Evolutionary conservation across 2,329 filamentous ascomycete species (phyloP), one percentile per base, ranked within the genome.

Genomic region (Stylonectria norvegica): DNA sequence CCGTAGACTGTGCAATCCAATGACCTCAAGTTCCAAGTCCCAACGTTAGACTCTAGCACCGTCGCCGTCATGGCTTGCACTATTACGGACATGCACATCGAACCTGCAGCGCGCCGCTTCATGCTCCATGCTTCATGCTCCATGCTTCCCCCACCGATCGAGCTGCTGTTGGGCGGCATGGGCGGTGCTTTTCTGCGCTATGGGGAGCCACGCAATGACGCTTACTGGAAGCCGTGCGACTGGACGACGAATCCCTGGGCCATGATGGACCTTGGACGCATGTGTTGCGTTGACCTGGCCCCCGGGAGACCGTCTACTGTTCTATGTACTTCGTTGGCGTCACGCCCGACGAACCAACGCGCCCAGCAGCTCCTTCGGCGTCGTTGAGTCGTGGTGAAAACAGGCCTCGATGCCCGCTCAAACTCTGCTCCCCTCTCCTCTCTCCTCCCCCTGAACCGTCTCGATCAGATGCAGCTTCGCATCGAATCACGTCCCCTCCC

Each of bases 211-310:
- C 40, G 33, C 27, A 54, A 57, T 57, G 55, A 56, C 55, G 55
- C 55, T 57, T 57, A 57, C 55, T 57, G 53, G 49, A 49, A 43
- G 43, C 42, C 39, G 40, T 57, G 33, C 36, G 46, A 58, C 55
- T 58, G 55, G 53, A 14, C 17, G 7, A 19, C 14, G 34, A n/a
- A n/a, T n/a, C n/a, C n/a, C n/a, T n/a, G n/a, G n/a, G 22, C 4
- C 5, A 28, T 28, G 10, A 14, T 14, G 25, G 22, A 11, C 25
- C 25, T n/a, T 11, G 25, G 5, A 28, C 25, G 25, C 22, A 5
- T n/a, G 25, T 12, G 15, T n/a, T n/a, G n/a, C n/a, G n/a, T n/a
- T n/a, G n/a, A n/a, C n/a, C n/a, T n/a, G n/a, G n/a, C n/a, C n/a
- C n/a, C n/a, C n/a, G n/a, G n/a, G n/a, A n/a, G n/a, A n/a, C n/a